A percentile compares a stretch with the other conserved stretches of the same genome.
Evolutionary conservation across 257 asterid species (phyloP).

Genomic region (Schizonepeta tenuifolia): DNA sequence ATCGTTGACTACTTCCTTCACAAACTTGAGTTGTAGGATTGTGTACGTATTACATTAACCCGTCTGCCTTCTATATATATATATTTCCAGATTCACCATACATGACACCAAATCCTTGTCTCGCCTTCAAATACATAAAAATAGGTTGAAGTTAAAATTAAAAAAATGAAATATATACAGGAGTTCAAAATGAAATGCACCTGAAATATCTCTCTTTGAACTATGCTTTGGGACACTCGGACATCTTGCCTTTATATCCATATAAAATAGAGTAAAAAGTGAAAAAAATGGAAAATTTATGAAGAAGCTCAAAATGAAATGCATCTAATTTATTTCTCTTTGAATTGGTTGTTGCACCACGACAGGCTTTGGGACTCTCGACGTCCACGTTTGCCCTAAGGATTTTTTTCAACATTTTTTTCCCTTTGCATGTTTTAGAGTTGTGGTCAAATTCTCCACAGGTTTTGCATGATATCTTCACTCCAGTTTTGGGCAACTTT

Average conservation of each 20-base stretch:
- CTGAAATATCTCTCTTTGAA: not conserved
- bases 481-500: not conserved
- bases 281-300: no score
- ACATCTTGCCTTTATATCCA: not conserved
- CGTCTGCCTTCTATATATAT: no score
- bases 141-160: no score
- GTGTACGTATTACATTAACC: not conserved
- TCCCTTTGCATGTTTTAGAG: not conserved
- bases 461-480: not conserved
- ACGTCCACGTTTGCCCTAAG: not conserved
- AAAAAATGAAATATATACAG: no score
- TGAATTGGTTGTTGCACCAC: not conserved
- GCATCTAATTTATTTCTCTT: not conserved
- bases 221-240: no score
- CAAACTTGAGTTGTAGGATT: not conserved
- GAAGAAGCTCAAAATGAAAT: no score
- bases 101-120: no score
- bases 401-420: not conserved
- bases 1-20: not conserved
- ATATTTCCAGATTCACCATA: no score
- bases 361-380: not conserved
- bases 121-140: no score
- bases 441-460: not conserved
- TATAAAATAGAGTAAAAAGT: no score
- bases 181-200: not conserved